Base-by-base conservation (phyloP, 306 rosid genomes). In the Lathyrus aphaca region DNA sequence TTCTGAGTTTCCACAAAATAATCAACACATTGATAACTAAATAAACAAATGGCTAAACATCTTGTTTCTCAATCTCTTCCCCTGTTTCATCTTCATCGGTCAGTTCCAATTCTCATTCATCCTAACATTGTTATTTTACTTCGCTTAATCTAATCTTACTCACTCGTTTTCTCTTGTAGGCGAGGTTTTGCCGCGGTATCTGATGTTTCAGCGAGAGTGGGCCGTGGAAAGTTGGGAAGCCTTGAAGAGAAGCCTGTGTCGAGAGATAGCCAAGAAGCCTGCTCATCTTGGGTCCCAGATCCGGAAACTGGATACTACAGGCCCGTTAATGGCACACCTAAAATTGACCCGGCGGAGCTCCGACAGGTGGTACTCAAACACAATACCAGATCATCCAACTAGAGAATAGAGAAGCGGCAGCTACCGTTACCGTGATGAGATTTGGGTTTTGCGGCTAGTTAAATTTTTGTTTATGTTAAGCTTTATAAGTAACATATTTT, bases 241-340 rank as follows among this genome's bases (percentile, higher is more conserved):
- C 8, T 53, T 2, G 86, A 80, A 42, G 87, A 73, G 27, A 25
- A 59, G 74, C 49, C 54, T n/a, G 40, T 29, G 51, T 44, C 37
- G 0, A 70, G 35, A 35, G 79, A 71, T 50, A 38, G 11, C 1
- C 58, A 74, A 12, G 82, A 60, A 30, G 53, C 81, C 18, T 45
- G 78, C 5, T 72, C 81, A 0, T 45, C 76, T 6, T 82, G 91
- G 95, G 82, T 53, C 48, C 87, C 86, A 0, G 84, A 82, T 25
- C 90, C 88, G n/a, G 76, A 72, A 5, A 79, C 84, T 1, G 88
- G 94, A 10, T 80, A 73, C 56, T 83, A 83, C 51, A 72, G 81
- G 68, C 91, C 91, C 65, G 69, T 72, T 10, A 82, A 80, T 19
- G 66, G 2, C 5, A 45, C 53, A 1, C 64, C 73, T 10, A 67